Base-by-base conservation (phyloP, 768 basidiomycete genomes). In the Mycena galopus region DNA sequence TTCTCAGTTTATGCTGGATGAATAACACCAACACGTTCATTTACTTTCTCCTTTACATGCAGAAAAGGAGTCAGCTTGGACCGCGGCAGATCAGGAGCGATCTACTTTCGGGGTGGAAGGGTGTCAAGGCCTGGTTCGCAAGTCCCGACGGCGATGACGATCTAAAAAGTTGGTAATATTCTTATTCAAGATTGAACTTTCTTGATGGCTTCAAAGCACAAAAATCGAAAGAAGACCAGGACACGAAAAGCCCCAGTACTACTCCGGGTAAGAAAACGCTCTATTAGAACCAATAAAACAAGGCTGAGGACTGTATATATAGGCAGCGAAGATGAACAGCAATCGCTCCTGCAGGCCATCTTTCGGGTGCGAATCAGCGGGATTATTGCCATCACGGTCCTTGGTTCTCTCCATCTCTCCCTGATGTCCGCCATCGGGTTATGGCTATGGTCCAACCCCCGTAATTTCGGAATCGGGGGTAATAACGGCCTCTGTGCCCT, bases 1-100 rank as follows among this genome's bases (percentile, higher is more conserved):
- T 82, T 23, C 79, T 81, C 56, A 74, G 72, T 51, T 73, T 78
- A 53, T 77, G 76, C 68, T 81, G 79, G 79, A 78, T 77, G 71
- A 79, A 76, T 60, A 78, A 78, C 53, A 78, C 76, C 8, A 79
- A 75, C 44, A 70, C 55, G 2, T 70, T 70, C 35, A 70, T 70
- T 23, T 70, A 70, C 19, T 58, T 70, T 19, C 56, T 70, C 44
- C 73, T 77, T 61, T 73, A 79, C 29, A 44, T 75, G 63, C 71
- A 74, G 39, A 63, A 65, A n/a, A 65, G 44, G 62, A 65, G 62
- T 32, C 69, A 70, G 61, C 42, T 39, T 33, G 69, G 62, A 17
- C 69, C 53, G 8, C 29, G n/a, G 3, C 65, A 59, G 39, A 32
- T 67, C 12, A 21, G 65, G 9, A 0, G 10, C 1, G 65, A 65